A percentile compares a stretch with the other conserved stretches of the same genome.
phyloP scores from a whole-genome alignment of 768 basidiomycete genomes.

The Boletus speciosus region DNA sequence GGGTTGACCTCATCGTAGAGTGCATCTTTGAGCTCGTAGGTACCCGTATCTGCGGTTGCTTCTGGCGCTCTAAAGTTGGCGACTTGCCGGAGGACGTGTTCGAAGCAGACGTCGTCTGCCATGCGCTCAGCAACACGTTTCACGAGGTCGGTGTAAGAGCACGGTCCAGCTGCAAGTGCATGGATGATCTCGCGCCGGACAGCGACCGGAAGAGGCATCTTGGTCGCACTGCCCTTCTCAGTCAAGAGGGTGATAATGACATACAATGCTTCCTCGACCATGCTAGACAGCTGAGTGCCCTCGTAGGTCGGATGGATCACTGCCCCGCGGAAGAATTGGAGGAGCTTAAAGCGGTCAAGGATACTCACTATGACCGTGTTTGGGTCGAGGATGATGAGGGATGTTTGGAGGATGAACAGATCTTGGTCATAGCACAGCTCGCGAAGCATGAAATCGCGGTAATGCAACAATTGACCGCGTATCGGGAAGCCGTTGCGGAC shows the following conservation, averaged over 20 bases:
- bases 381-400: slow-evolving; percentile 75
- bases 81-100: slow-evolving; percentile 71
- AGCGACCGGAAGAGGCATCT: slow-evolving; percentile 57
- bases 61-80: slow-evolving; percentile 83
- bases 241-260: slow-evolving; percentile 83
- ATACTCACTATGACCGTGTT: slow-evolving; percentile 78
- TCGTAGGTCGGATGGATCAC: slow-evolving; percentile 59
- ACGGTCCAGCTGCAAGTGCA: slow-evolving; percentile 81
- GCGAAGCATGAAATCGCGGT: slow-evolving; percentile 92
- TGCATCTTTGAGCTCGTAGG: slow-evolving; percentile 86
- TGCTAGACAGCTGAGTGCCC: slow-evolving; percentile 64
- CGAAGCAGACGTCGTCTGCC: slow-evolving; percentile 80
- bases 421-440: slow-evolving; percentile 98
- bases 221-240: slow-evolving; percentile 73
- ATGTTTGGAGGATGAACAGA: slow-evolving; percentile 83
- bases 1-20: slow-evolving; percentile 87
- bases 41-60: slow-evolving; percentile 69
- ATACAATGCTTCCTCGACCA: slow-evolving; percentile 91
- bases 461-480: slow-evolving; percentile 91
- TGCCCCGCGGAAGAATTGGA: slow-evolving; percentile 72
- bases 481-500: slow-evolving; percentile 96
- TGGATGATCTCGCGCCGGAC: slow-evolving; percentile 88
- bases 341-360: slow-evolving; percentile 84
- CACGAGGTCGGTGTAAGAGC: slow-evolving; percentile 85
- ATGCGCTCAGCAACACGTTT: slow-evolving; percentile 89